Conservation (phyloP, 2,329 filamentous ascomycete species). For the Neocatenulostroma microsporum region DNA sequence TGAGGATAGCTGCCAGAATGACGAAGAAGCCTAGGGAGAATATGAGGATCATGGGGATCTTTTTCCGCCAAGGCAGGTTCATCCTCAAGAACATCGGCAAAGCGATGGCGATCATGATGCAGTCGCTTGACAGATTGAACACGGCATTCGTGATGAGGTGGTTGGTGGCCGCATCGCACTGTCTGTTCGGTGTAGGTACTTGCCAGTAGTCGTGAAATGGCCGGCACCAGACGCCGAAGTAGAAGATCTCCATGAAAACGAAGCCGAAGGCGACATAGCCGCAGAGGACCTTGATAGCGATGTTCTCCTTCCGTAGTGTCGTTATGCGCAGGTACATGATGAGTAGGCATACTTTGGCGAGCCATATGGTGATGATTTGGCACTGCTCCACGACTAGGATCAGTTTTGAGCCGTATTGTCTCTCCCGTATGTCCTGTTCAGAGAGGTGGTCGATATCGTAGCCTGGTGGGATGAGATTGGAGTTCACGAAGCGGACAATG, state of each 20-base stretch:
- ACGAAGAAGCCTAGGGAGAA: constrained; percentile 51
- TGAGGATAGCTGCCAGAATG: constrained; percentile 52
- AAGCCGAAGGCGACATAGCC: constrained; percentile 31
- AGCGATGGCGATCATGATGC: constrained; percentile 37
- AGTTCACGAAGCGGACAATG: constrained; percentile 33
- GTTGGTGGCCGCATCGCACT: constrained; percentile 35
- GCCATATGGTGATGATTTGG: constrained; percentile 32
- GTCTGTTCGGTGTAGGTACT: constrained; percentile 24
- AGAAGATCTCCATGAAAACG: constrained; percentile 34
- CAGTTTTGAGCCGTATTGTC: constrained; percentile 31
- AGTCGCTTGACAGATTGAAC: constrained; percentile 41
- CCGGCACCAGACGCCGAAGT: constrained; percentile 34
- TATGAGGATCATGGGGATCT: constrained; percentile 47
- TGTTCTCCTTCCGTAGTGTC: constrained; percentile 28
- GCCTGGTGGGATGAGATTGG: constrained; percentile 38
- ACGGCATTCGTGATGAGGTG: constrained; percentile 33
- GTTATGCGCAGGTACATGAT: constrained; percentile 34
- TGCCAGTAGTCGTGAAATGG: constrained; percentile 34
- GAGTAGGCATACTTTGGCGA: constrained; percentile 31
- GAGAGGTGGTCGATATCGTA: constrained; percentile 39
- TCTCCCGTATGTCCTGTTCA: constrained; percentile 15
- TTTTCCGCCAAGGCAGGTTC: constrained; percentile 40
- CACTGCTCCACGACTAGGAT: constrained; percentile 34
- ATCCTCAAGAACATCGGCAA: constrained; percentile 41
- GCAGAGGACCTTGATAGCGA: constrained; percentile 27